A percentile compares a stretch with the other conserved stretches of the same genome.
phyloP scores from a whole-genome alignment of 352 stramenopile genomes.

The Globisporangium sylvaticum region DNA sequence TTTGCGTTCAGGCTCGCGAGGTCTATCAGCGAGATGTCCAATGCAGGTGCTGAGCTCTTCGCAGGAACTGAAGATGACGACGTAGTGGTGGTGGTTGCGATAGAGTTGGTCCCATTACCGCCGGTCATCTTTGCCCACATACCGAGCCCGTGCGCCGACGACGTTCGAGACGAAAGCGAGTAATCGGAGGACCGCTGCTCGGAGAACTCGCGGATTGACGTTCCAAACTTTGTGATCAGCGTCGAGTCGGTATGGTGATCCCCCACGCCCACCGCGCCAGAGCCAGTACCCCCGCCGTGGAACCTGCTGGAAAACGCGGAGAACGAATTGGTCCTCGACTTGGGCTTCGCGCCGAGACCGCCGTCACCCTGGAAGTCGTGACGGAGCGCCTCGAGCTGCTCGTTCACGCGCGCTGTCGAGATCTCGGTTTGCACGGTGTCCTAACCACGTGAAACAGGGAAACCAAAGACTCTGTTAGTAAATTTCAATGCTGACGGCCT shows the following conservation, averaged over 20 bases:
- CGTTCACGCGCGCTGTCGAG: conserved; percentile 16
- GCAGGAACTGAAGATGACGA: background rate
- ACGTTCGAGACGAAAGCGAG: conserved; percentile 11
- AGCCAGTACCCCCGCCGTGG: background rate
- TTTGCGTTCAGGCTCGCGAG: conserved; percentile 4
- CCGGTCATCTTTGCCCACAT: conserved; percentile 14
- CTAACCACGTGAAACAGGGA: background rate
- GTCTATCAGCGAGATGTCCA: conserved; percentile 13
- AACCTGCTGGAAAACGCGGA: background rate
- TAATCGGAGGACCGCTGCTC: conserved; percentile 6
- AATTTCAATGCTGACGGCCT: background rate
- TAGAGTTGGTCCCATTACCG: conserved; percentile 1
- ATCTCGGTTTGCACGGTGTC: conserved; percentile 11
- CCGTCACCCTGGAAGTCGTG: background rate
- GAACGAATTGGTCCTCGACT: background rate
- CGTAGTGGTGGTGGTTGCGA: background rate
- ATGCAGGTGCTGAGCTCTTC: background rate
- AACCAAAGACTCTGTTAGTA: background rate
- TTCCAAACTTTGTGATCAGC: conserved; percentile 10
- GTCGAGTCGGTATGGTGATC: background rate
- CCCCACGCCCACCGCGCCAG: background rate
- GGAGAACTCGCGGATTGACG: conserved; percentile 14
- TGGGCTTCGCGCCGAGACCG: background rate
- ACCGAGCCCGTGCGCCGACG: conserved; percentile 3
- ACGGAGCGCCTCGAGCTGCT: conserved; percentile 13